Evolutionary conservation across 2,329 filamentous ascomycete species (phyloP), one percentile per base, ranked within the genome.

Genomic region (Cladophialophora bantiana): DNA sequence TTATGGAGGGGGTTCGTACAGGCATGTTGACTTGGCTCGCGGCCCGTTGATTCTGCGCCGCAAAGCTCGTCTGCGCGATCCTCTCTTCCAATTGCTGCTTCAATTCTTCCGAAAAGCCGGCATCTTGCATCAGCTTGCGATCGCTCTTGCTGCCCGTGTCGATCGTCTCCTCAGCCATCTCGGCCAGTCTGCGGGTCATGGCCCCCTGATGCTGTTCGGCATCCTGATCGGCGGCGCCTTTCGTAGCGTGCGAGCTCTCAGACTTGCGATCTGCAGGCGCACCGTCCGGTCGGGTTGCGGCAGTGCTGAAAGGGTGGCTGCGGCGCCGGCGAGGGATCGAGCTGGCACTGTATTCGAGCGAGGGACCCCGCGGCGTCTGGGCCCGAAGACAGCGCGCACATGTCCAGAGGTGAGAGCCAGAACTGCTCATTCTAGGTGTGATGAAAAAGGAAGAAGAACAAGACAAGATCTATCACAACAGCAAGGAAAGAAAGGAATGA

Each of bases 41-140:
- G 2, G 85, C 84, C 66, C 77, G 78, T 48, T 84, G 79, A 77
- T 87, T 76, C 20, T 87, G 81, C 65, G 78, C 84, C 50, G 78
- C 80, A 71, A 89, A 88, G 36, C 80, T 80, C n/a, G 84, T 82
- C 59, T 80, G 81, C 1, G 84, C 83, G 63, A 89, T 84, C 65
- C 85, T 83, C 70, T 87, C 85, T 76, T 88, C 85, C 10, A 89
- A 77, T 72, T 84, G 77, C 62, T 77, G 78, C 75, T 85, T 87
- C 70, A 89, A 75, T 4, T 88, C 86, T 59, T 88, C 85, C 66
- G 84, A 87, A 77, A 90, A 89, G 56, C 86, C 86, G 34, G 85
- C 86, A 69, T 88, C 85, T 72, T 85, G 79, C n/a, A 89, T 80
- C 57, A 84, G 84, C 72, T 83, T 87, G 55, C 78, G 80, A 36